Percentiles rank a stretch among this genome's conserved stretches.
Conservation (phyloP, 2,329 filamentous ascomycete genomes). For the Escovopsis sp. region DNA sequence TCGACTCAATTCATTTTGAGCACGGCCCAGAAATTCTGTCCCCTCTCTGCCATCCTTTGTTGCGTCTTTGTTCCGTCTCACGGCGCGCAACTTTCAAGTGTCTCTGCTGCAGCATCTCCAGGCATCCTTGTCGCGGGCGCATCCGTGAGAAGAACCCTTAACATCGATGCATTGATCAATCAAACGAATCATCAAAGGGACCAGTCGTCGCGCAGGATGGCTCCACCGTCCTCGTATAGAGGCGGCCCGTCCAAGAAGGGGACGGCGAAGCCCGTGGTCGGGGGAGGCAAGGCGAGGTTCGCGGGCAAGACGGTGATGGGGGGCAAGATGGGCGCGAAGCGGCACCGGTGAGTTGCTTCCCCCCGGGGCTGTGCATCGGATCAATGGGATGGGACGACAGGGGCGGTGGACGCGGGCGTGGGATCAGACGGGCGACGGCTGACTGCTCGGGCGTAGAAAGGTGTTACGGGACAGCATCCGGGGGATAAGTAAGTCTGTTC, state of each 20-base stretch:
- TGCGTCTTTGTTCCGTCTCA: too few species aligned
- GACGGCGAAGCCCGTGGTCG: neutral
- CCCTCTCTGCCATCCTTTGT: too few species aligned
- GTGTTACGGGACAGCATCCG: slow-evolving; percentile 31
- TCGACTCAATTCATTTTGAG: too few species aligned
- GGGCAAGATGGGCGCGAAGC: slow-evolving; percentile 2
- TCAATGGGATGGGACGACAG: neutral
- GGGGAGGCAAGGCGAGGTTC: neutral
- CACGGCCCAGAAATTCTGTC: too few species aligned
- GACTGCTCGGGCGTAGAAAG: slow-evolving; percentile 22
- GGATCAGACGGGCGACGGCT: neutral
- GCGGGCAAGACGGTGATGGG: slow-evolving; percentile 12
- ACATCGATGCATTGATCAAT: too few species aligned
- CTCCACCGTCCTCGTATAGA: slow-evolving; percentile 6
- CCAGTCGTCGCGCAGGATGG: neutral
- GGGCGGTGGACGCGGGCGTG: slow-evolving; percentile 1
- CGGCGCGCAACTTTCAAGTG: too few species aligned
- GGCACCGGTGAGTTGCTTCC: slow-evolving; percentile 12
- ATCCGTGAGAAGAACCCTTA: neutral
- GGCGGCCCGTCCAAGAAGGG: slow-evolving; percentile 13
- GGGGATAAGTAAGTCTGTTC: slow-evolving; percentile 33
- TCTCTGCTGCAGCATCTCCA: too few species aligned
- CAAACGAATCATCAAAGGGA: neutral
- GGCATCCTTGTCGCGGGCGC: slow-evolving; percentile 2
- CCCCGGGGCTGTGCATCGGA: too few species aligned